Evolutionary conservation across 2,329 filamentous ascomycete genomes (phyloP).

Genomic region (Colletotrichum filicis): DNA sequence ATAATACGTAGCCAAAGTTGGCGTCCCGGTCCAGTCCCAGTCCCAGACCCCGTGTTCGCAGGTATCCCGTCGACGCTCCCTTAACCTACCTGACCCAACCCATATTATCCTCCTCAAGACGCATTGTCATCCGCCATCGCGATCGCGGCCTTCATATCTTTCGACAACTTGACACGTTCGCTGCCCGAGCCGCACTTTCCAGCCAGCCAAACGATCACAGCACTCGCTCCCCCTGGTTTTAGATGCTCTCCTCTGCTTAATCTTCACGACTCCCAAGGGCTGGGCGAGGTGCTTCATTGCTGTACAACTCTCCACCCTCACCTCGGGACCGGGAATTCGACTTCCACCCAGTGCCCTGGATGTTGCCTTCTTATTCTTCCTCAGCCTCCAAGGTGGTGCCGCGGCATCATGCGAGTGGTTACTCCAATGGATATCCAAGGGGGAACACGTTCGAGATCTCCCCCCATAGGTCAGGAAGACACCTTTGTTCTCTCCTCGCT

Average conservation of each 20-base stretch:
- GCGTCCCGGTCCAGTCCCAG: background rate
- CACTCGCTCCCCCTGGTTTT: slow-evolving; percentile 2
- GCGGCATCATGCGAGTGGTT: slow-evolving; percentile 80
- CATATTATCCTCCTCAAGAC: background rate
- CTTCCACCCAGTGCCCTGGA: slow-evolving; percentile 41
- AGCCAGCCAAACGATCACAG: background rate
- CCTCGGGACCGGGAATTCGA: slow-evolving; percentile 29
- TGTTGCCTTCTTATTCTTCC: slow-evolving; percentile 71
- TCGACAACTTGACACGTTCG: background rate
- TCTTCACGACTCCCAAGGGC: slow-evolving; percentile 28
- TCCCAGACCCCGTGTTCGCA: background rate
- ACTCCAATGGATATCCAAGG: slow-evolving; percentile 85
- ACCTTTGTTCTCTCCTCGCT: background rate
- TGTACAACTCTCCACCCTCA: slow-evolving; percentile 1
- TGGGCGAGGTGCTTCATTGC: slow-evolving; percentile 6
- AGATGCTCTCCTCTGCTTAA: slow-evolving; percentile 46
- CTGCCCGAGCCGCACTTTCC: background rate
- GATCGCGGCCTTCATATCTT: background rate
- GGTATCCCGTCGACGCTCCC: background rate
- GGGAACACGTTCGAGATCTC: slow-evolving; percentile 86
- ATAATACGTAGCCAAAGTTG: slow-evolving; percentile 18
- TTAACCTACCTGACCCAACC: background rate
- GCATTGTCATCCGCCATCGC: background rate
- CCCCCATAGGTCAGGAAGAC: slow-evolving; percentile 78
- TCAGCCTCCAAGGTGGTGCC: slow-evolving; percentile 79